A percentile compares a stretch with the other conserved stretches of the same genome.
These are phyloP conservation scores for Colletotrichum kahawae DNA, from an alignment of 2,329 filamentous ascomycete genomes.

Conservation along the genomic window DNA sequence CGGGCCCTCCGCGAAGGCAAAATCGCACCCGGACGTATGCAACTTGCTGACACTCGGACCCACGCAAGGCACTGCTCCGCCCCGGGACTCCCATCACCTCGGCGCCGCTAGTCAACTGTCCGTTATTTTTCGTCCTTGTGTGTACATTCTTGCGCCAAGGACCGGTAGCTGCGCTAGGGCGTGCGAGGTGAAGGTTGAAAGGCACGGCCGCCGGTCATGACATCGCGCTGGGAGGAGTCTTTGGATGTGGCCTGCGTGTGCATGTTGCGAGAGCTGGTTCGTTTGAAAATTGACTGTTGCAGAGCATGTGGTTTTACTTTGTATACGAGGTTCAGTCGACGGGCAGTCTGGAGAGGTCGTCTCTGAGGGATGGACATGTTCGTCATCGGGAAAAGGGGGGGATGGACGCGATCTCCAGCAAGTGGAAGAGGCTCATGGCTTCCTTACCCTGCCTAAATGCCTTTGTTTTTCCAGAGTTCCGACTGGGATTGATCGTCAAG, in stretches of 20 bases:
- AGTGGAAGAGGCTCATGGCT: accelerated
- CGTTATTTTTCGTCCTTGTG: neutral
- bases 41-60: conserved; percentile 6
- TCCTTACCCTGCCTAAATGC: accelerated
- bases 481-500: neutral
- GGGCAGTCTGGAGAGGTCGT: neutral
- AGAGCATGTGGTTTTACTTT: neutral
- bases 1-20: neutral
- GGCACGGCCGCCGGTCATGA: neutral
- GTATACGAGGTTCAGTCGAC: neutral
- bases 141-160: neutral
- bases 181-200: neutral
- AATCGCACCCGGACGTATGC: neutral
- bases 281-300: neutral
- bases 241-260: neutral
- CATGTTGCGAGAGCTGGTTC: neutral
- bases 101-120: neutral
- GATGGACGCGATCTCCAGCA: neutral
- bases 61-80: neutral
- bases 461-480: neutral
- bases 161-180: neutral
- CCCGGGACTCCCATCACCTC: neutral
- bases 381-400: neutral
- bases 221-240: neutral
- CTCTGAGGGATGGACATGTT: neutral